A percentile compares a stretch with the other conserved stretches of the same genome.
Conservation (phyloP, 2,329 filamentous ascomycete species). For the Claviceps paspali region DNA sequence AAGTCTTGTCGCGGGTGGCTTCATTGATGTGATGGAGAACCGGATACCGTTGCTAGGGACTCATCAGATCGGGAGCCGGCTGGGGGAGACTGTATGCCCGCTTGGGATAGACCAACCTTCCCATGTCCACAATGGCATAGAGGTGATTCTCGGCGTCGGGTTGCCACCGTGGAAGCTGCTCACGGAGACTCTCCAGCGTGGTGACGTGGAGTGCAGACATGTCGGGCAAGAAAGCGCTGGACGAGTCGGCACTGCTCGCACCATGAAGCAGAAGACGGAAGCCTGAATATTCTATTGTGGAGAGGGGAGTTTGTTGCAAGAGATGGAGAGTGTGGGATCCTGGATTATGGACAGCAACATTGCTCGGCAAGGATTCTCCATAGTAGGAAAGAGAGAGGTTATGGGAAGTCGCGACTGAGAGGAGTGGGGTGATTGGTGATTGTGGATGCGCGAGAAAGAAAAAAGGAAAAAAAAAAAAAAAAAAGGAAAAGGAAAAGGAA, state of each 20-base stretch:
- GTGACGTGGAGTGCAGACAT: slow-evolving; percentile 27
- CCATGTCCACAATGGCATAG: slow-evolving; percentile 45
- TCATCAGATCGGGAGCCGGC: not conserved
- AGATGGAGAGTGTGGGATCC: too few relatives aligned
- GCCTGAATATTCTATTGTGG: not conserved
- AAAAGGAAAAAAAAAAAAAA: not conserved
- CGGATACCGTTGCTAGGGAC: slow-evolving; percentile 68
- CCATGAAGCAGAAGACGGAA: not conserved
- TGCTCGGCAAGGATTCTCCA: slow-evolving; percentile 1
- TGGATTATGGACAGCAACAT: slow-evolving; percentile 2
- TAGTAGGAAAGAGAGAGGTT: not conserved
- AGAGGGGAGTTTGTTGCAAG: not conserved
- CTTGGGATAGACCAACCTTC: slow-evolving; percentile 26
- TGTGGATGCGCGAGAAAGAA: too few relatives aligned
- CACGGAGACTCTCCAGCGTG: slow-evolving; percentile 34
- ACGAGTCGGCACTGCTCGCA: not conserved
- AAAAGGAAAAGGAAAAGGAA: not conserved
- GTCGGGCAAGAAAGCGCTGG: not conserved
- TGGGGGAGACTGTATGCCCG: not conserved
- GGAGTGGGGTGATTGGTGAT: slow-evolving; percentile 4
- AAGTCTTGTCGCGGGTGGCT: slow-evolving; percentile 53
- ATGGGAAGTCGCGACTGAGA: not conserved
- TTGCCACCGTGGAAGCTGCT: slow-evolving; percentile 34
- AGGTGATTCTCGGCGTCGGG: slow-evolving; percentile 31
- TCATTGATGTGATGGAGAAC: slow-evolving; percentile 76